phyloP scores from a whole-genome alignment of 306 rosid species.

The Ormosia semicastrata region DNA sequence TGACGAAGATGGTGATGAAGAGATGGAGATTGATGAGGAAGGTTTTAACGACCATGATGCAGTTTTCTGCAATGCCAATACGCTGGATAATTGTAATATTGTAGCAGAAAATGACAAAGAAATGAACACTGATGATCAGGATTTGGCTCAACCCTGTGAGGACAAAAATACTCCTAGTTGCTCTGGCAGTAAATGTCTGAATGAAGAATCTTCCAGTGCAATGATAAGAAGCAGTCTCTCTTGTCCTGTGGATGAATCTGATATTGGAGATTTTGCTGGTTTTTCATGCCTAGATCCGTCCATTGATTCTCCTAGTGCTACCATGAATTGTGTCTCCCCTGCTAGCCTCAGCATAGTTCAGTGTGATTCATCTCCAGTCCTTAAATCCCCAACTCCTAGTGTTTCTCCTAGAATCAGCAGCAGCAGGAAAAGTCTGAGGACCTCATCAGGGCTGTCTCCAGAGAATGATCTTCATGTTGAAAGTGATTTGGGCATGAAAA shows the following conservation, averaged over 20 bases:
- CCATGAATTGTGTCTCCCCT: conserved; percentile 55
- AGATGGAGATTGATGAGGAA: conserved; percentile 97
- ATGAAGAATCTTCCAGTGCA: conserved; percentile 47
- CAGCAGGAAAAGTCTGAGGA: conserved; percentile 89
- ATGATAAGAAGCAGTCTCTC: conserved; percentile 23
- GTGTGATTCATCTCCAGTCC: conserved; percentile 52
- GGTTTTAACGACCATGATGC: conserved; percentile 55
- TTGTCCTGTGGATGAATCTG: conserved; percentile 40
- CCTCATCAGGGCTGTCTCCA: conserved; percentile 72
- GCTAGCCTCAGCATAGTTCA: conserved; percentile 51
- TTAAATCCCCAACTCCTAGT: conserved; percentile 84
- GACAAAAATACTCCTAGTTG: conserved; percentile 32
- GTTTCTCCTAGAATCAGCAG: conserved; percentile 79
- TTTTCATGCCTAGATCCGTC: conserved; percentile 38
- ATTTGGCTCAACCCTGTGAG: conserved; percentile 23
- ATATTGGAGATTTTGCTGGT: conserved; percentile 37
- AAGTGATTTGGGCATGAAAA: conserved; percentile 36
- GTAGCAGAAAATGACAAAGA: conserved; percentile 34
- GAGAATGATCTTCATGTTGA: conserved; percentile 52
- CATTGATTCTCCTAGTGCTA: conserved; percentile 41
- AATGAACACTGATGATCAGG: conserved; percentile 35
- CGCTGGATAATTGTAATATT: conserved; percentile 17
- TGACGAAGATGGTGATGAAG: conserved; percentile 91
- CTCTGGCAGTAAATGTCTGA: conserved; percentile 36
- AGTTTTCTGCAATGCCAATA: conserved; percentile 13